Evolutionary conservation across 2,329 filamentous ascomycete species (phyloP).

Genomic region (Cadophora sp.): DNA sequence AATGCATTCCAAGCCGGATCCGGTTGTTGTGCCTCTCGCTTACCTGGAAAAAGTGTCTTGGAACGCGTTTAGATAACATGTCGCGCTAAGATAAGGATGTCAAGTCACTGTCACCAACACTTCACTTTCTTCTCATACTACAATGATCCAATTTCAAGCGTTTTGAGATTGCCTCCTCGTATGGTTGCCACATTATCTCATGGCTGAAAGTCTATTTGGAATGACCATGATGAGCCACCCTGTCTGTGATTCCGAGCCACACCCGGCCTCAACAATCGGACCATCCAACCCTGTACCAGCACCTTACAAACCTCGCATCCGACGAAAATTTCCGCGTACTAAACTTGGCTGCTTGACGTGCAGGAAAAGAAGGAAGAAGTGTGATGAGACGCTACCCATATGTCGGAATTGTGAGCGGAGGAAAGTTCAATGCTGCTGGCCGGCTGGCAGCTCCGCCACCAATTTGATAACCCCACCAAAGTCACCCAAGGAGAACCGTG

Average conservation of each 20-base stretch:
- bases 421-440: constrained; percentile 21
- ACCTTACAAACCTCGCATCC: constrained; percentile 17
- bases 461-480: background rate
- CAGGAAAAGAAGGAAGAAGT: constrained; percentile 21
- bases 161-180: background rate
- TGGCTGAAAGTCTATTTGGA: background rate
- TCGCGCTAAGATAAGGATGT: constrained; percentile 22
- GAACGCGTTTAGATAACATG: constrained; percentile 19
- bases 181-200: background rate
- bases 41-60: constrained; percentile 7
- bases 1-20: background rate
- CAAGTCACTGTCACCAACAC: background rate
- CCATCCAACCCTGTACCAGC: background rate
- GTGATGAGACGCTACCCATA: constrained; percentile 10
- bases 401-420: constrained; percentile 20
- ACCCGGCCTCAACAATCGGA: background rate
- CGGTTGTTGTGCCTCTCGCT: constrained; percentile 19
- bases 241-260: background rate
- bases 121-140: background rate
- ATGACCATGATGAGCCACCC: background rate
- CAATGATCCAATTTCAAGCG: background rate
- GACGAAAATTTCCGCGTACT: constrained; percentile 23
- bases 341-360: constrained; percentile 23
- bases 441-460: background rate
- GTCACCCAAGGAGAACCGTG: background rate